phyloP scores from a whole-genome alignment of 495 filamentous ascomycete species.

The Saxophila tyrrhenica region DNA sequence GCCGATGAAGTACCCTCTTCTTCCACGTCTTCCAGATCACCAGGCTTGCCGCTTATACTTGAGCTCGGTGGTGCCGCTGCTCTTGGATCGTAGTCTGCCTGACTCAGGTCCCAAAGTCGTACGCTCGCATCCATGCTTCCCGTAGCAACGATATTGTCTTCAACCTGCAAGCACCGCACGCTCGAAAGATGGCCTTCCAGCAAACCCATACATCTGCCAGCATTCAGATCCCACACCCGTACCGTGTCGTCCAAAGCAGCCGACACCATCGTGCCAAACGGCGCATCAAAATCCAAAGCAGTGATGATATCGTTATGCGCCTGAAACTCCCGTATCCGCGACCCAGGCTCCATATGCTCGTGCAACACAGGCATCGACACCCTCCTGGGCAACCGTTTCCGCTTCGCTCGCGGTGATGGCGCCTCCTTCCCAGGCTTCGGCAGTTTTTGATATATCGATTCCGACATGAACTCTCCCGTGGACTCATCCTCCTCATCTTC shows the following conservation, averaged over 20 bases:
- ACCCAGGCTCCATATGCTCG: slow-evolving; percentile 88
- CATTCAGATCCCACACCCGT: slow-evolving; percentile 93
- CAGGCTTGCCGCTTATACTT: slow-evolving; percentile 49
- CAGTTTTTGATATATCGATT: slow-evolving; percentile 91
- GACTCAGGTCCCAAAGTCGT: slow-evolving; percentile 81
- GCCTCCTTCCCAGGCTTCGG: slow-evolving; percentile 29
- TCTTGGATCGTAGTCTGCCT: slow-evolving; percentile 45
- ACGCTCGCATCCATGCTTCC: slow-evolving; percentile 95
- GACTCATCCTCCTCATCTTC: slow-evolving; percentile 43
- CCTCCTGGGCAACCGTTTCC: slow-evolving; percentile 52
- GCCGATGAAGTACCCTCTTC: slow-evolving; percentile 42
- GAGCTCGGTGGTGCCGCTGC: slow-evolving; percentile 31
- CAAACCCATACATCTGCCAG: slow-evolving; percentile 77
- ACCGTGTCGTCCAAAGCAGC: slow-evolving; percentile 91
- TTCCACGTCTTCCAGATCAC: slow-evolving; percentile 47
- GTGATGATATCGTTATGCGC: slow-evolving; percentile 86
- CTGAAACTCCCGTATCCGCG: slow-evolving; percentile 73
- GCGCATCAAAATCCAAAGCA: slow-evolving; percentile 86
- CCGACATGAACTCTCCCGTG: slow-evolving; percentile 83
- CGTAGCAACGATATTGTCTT: slow-evolving; percentile 91
- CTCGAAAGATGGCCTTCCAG: slow-evolving; percentile 93
- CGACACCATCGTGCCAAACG: slow-evolving; percentile 92
- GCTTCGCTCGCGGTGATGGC: slow-evolving; percentile 41
- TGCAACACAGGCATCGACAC: slow-evolving; percentile 92
- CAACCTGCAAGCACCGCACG: slow-evolving; percentile 83